Evolutionary conservation across 2,329 filamentous ascomycete species (phyloP).

Genomic region (Colletotrichum cuscutae): DNA sequence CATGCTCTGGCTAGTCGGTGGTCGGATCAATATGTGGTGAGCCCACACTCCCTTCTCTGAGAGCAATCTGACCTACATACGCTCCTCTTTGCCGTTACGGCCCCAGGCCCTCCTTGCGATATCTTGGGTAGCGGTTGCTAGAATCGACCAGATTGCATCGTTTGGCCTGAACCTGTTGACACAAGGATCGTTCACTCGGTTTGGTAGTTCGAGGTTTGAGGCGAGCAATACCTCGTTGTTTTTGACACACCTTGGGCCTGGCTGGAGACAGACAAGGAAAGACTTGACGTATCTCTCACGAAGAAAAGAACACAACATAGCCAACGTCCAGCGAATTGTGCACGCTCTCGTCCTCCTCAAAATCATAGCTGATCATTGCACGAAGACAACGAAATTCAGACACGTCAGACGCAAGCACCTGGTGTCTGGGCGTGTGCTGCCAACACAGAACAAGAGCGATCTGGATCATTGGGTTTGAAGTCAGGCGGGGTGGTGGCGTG

Average conservation of each 20-base stretch:
- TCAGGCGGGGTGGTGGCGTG: conserved; percentile 30
- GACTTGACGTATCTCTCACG: neutral
- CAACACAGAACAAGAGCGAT: conserved; percentile 6
- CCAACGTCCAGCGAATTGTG: neutral
- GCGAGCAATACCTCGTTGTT: neutral
- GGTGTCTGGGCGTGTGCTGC: conserved; percentile 26
- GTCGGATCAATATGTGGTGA: conserved; percentile 26
- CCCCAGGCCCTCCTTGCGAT: neutral
- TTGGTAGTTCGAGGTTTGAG: neutral
- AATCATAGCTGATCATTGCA: neutral
- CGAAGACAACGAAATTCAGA: conserved; percentile 9
- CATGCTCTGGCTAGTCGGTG: conserved; percentile 46
- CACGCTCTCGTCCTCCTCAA: neutral
- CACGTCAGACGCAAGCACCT: conserved; percentile 32
- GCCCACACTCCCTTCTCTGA: conserved; percentile 28
- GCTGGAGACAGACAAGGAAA: neutral
- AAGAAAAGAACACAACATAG: neutral
- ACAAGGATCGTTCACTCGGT: neutral
- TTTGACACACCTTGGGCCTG: neutral
- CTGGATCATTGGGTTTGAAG: neutral
- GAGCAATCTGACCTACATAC: conserved; percentile 17
- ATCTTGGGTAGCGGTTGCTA: neutral
- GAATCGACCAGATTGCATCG: neutral
- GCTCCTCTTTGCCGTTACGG: neutral
- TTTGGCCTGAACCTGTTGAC: neutral